Percentiles rank a stretch among this genome's conserved stretches.
These are phyloP conservation scores for Candida tropicalis DNA, from an alignment of 1,139 yeast species.

Conservation along the genomic window DNA sequence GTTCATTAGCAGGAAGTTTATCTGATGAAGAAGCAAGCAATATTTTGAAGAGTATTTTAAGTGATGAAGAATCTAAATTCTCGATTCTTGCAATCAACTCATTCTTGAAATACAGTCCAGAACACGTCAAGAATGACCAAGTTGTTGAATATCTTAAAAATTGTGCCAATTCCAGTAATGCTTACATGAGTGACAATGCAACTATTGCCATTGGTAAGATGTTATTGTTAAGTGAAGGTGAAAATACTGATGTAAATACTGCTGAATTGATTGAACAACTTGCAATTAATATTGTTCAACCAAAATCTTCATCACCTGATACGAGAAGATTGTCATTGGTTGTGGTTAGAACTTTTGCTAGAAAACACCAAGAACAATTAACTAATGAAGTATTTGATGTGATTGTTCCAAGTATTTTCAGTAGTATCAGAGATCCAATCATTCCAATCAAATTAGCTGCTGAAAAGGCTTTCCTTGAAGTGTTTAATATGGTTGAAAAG, in stretches of 20 bases:
- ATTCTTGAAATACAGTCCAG: slow-evolving; percentile 76
- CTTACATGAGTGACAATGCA: slow-evolving; percentile 78
- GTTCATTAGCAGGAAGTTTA: slow-evolving; percentile 72
- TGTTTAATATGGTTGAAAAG: slow-evolving; percentile 74
- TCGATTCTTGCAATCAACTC: slow-evolving; percentile 77
- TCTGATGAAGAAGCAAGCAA: slow-evolving; percentile 64
- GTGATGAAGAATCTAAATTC: slow-evolving; percentile 56
- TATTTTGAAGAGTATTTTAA: slow-evolving; percentile 63
- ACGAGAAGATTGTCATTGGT: slow-evolving; percentile 80
- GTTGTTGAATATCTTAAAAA: slow-evolving; percentile 41
- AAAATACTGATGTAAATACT: slow-evolving; percentile 23
- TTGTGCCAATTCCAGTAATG: slow-evolving; percentile 47
- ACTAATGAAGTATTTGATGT: slow-evolving; percentile 51
- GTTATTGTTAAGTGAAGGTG: slow-evolving; percentile 52
- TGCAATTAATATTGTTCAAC: slow-evolving; percentile 50
- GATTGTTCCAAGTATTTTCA: slow-evolving; percentile 74
- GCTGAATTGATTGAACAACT: slow-evolving; percentile 49
- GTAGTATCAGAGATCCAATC: slow-evolving; percentile 79
- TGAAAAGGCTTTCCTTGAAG: slow-evolving; percentile 81
- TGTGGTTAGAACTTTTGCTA: slow-evolving; percentile 72
- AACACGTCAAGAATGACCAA: slow-evolving; percentile 30
- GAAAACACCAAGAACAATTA: slow-evolving; percentile 39
- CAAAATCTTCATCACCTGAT: slow-evolving; percentile 69
- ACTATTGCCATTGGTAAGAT: slow-evolving; percentile 81
- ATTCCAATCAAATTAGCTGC: slow-evolving; percentile 95